These are phyloP conservation scores for Cercospora canescens DNA, from an alignment of 2,329 filamentous ascomycete genomes.

Conservation along the genomic window DNA sequence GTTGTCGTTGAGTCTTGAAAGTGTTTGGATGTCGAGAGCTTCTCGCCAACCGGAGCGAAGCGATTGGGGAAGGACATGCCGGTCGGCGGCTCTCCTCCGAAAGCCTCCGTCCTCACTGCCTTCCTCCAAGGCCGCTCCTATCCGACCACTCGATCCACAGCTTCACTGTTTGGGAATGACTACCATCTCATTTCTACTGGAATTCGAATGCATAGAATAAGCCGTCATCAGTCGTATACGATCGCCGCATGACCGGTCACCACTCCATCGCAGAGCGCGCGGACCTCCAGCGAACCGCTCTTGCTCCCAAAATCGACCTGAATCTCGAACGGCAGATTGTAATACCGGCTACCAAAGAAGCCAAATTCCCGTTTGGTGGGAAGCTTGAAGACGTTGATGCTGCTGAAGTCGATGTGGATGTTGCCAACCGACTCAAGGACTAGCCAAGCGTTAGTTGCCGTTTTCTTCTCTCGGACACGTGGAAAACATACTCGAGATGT, in stretches of 20 bases:
- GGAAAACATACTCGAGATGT: not conserved
- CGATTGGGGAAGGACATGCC: not conserved
- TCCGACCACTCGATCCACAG: not conserved
- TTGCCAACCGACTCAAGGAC: not conserved
- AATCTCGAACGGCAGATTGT: not conserved
- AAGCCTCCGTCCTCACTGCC: not conserved
- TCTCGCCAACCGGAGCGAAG: not conserved
- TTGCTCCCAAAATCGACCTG: not conserved
- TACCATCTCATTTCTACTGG: not conserved
- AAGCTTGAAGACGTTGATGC: not conserved
- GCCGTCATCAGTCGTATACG: not conserved
- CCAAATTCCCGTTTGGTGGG: not conserved
- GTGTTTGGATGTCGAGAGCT: slow-evolving; percentile 1
- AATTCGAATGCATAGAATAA: not conserved
- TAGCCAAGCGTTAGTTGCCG: not conserved
- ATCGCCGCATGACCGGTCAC: not conserved
- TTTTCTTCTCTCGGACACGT: not conserved
- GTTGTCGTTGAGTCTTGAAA: slow-evolving; percentile 1
- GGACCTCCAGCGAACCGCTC: not conserved
- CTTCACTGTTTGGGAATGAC: not conserved
- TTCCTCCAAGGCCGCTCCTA: not conserved
- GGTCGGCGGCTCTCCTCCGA: not conserved
- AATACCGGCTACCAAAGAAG: not conserved
- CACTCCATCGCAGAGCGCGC: not conserved
- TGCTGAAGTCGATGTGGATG: not conserved